Percentiles rank a stretch among this genome's conserved stretches.
Conservation (phyloP, 139 green algal species). For the Nannochloris sp. region DNA sequence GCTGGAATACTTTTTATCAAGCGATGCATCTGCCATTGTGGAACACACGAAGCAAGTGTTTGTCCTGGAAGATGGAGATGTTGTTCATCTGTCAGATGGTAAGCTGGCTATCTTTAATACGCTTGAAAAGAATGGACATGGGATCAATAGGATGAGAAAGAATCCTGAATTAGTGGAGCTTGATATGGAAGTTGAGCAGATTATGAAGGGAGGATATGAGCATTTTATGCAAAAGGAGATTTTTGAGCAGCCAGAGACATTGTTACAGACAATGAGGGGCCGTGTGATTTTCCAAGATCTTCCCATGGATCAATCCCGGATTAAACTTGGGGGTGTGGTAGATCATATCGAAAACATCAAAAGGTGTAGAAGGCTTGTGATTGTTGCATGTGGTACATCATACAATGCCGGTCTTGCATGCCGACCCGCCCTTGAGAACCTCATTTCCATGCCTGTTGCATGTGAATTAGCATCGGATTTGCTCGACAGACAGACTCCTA, state of each 20-base stretch:
- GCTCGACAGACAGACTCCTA: constrained; percentile 75
- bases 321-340: constrained; percentile 74
- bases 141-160: constrained; percentile 25
- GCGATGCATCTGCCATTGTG: constrained; percentile 85
- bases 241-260: constrained; percentile 87
- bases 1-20: constrained; percentile 88
- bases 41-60: constrained; percentile 89
- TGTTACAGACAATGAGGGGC: constrained; percentile 75
- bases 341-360: constrained; percentile 59
- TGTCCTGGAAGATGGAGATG: constrained; percentile 13
- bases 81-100: constrained; percentile 61
- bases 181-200: constrained; percentile 89
- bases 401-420: constrained; percentile 81
- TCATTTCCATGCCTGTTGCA: constrained; percentile 62
- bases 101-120: constrained; percentile 73
- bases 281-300: constrained; percentile 46
- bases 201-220: constrained; percentile 94
- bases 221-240: constrained; percentile 96
- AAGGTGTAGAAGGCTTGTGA: constrained; percentile 73
- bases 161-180: constrained; percentile 73
- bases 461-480: constrained; percentile 92
- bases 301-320: constrained; percentile 18
- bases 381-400: constrained; percentile 87
- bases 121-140: background rate
- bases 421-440: constrained; percentile 43